Evolutionary conservation across 2,329 filamentous ascomycete genomes (phyloP).

Genomic region (Davidsoniella eucalypti): DNA sequence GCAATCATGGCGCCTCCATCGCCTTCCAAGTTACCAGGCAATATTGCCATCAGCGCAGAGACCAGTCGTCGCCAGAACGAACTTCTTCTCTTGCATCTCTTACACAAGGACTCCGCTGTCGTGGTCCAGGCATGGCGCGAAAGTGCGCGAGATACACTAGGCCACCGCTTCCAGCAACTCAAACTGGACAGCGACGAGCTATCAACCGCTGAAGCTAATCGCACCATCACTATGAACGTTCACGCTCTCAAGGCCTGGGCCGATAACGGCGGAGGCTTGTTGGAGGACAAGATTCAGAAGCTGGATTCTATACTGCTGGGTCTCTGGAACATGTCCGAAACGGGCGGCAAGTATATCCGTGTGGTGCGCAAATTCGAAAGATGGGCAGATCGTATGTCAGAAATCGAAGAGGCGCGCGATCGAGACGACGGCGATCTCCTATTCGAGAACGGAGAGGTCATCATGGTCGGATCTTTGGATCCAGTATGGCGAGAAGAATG

Average conservation of each 20-base stretch:
- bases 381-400: conserved; percentile 35
- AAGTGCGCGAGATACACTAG: conserved; percentile 35
- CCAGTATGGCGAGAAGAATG: conserved; percentile 42
- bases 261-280: conserved; percentile 18
- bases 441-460: conserved; percentile 21
- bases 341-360: conserved; percentile 38
- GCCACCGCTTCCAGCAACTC: conserved; percentile 27
- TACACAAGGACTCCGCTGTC: conserved; percentile 37
- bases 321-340: conserved; percentile 40
- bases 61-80: conserved; percentile 44
- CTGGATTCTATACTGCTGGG: conserved; percentile 40
- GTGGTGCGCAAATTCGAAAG: conserved; percentile 40
- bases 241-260: conserved; percentile 36
- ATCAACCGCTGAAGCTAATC: conserved; percentile 24
- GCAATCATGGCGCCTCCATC: conserved; percentile 42
- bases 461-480: conserved; percentile 41
- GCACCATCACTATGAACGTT: conserved; percentile 33
- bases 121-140: conserved; percentile 35
- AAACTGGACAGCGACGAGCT: conserved; percentile 21
- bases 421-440: conserved; percentile 21
- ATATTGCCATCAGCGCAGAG: conserved; percentile 41
- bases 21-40: conserved; percentile 43
- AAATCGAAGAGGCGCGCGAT: conserved; percentile 29
- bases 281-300: conserved; percentile 40
- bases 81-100: conserved; percentile 46